phyloP scores from a whole-genome alignment of 208 protist species.

The Wallacemonas rigidus region DNA sequence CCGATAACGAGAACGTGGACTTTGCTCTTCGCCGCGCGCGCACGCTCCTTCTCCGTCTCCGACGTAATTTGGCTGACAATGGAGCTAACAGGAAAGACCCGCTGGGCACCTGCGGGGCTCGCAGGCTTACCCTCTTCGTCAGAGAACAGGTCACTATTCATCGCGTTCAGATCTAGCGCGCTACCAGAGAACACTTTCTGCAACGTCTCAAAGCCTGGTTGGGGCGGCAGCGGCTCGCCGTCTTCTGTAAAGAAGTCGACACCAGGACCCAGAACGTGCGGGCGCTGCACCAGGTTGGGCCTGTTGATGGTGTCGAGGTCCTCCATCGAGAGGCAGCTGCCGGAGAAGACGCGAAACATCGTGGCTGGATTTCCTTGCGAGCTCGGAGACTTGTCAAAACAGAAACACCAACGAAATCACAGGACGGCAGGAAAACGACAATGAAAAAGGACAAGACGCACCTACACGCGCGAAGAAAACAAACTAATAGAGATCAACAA shows the following conservation, averaged over 20 bases:
- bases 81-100: conserved; percentile 55
- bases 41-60: conserved; percentile 78
- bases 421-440: neutral
- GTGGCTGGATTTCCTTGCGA: neutral
- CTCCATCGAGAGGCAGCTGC: conserved; percentile 89
- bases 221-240: conserved; percentile 80
- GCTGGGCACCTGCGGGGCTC: conserved; percentile 15
- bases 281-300: conserved; percentile 67
- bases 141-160: conserved; percentile 57
- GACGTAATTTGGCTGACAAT: conserved; percentile 81
- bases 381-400: neutral
- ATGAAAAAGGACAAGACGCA: conserved; percentile 1
- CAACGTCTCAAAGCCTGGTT: conserved; percentile 75
- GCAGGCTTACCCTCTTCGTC: conserved; percentile 51
- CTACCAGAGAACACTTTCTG: conserved; percentile 92
- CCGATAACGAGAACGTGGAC: conserved; percentile 87
- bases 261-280: conserved; percentile 85
- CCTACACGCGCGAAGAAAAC: neutral
- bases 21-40: conserved; percentile 75
- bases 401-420: conserved; percentile 7
- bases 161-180: conserved; percentile 84
- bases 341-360: conserved; percentile 89
- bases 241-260: conserved; percentile 88
- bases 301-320: conserved; percentile 85
- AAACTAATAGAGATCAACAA: neutral